Conservation (phyloP, 2,329 filamentous ascomycete genomes). For the Talaromyces sp. region DNA sequence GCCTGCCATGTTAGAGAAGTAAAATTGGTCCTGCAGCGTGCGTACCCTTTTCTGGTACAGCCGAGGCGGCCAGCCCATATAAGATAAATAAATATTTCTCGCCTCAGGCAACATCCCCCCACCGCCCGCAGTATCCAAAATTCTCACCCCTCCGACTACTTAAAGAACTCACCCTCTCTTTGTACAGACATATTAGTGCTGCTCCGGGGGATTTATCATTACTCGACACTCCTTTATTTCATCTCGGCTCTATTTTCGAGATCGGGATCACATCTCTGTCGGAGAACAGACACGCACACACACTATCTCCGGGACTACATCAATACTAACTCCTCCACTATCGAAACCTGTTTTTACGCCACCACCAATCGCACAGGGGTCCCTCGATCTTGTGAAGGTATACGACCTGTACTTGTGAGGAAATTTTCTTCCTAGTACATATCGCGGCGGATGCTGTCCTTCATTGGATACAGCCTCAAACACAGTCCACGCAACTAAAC, state of each 20-base stretch:
- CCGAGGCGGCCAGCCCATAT: conserved; percentile 3
- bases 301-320: conserved; percentile 15
- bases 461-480: conserved; percentile 5
- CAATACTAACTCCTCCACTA: conserved; percentile 13
- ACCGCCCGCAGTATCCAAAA: conserved; percentile 17
- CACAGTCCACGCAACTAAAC: not conserved
- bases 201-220: not conserved
- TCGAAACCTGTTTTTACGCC: conserved; percentile 11
- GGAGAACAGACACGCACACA: conserved; percentile 15
- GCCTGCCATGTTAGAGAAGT: not conserved
- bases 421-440: not conserved
- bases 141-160: conserved; percentile 15
- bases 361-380: conserved; percentile 2
- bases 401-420: not conserved
- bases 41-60: not conserved
- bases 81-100: not conserved
- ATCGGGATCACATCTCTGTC: not conserved
- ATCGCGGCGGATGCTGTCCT: conserved; percentile 8
- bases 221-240: not conserved
- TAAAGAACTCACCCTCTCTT: not conserved
- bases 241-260: not conserved
- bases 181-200: not conserved
- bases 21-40: not conserved
- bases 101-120: conserved; percentile 16
- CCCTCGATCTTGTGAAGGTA: not conserved